Base-by-base conservation (phyloP, 805 yeast species). In the Wickerhamiella azyma region DNA sequence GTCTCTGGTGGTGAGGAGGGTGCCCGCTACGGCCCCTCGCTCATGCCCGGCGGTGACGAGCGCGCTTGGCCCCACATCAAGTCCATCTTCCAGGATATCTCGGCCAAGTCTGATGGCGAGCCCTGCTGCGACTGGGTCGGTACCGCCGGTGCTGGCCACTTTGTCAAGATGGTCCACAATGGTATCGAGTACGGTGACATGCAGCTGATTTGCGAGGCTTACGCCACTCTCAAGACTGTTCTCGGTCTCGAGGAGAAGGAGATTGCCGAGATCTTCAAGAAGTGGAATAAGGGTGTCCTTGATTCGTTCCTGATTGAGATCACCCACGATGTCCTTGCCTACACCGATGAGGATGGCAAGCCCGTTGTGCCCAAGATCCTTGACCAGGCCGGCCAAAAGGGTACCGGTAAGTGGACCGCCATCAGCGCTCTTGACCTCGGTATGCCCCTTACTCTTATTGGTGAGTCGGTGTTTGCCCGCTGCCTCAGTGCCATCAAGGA, bases 61-160 rank as follows among this genome's bases (percentile, higher is more conserved):
- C 95, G 84, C 61, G 98, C 98, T 54, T 89, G 98, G 98, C 97
- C 97, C 57, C 94, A 85, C 71, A 83, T 89, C 65, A 89, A 89
- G 79, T 80, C 78, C 53, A 92, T 89, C 63, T 86, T 89, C 85
- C 98, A 89, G 72, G 77, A 88, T 47, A 83, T 92, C 60, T 72
- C 96, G 47, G 97, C 98, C 65, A 86, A 89, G 75, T 68, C 94
- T 52, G 96, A 92, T 63, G 96, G 95, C 60, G 96, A 92, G 74
- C 96, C 98, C 65, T 89, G 98, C 73, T 89, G 98, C 74, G 98
- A 89, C 78, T 89, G 98, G 98, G 96, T 89, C 59, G 98, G 98
- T 62, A 94, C 89, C 58, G 95, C 94, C 51, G 98, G 98, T 68
- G 79, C 97, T 40, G 98, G 98, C 62, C 98, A 89, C 71, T 89